phyloP scores from a whole-genome alignment of 345 rosid genomes.

The Rhodamnia rubescens region DNA sequence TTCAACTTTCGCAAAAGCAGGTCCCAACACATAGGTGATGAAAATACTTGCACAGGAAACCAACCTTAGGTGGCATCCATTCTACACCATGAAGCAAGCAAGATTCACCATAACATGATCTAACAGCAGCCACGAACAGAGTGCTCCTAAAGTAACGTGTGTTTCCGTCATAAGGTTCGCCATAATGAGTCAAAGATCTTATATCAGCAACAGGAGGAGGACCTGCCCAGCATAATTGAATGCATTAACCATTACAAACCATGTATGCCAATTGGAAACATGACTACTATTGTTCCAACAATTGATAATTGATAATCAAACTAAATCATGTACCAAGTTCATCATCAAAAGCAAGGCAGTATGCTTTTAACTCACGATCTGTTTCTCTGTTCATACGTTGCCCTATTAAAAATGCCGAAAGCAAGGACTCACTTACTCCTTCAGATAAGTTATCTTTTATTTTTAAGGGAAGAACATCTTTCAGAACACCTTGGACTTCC shows the following conservation, averaged over 20 bases:
- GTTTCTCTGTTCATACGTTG: constrained; percentile 98
- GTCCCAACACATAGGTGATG: background rate
- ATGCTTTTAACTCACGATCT: constrained; percentile 90
- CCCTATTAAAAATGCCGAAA: constrained; percentile 93
- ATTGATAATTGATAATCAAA: background rate
- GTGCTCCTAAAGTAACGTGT: constrained; percentile 85
- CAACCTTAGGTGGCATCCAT: constrained; percentile 98
- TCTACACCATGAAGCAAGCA: constrained; percentile 94
- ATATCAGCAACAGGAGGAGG: constrained; percentile 79
- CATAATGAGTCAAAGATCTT: constrained; percentile 91
- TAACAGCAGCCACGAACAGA: constrained; percentile 82
- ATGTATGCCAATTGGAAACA: background rate
- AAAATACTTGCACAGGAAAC: background rate
- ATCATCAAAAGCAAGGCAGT: constrained; percentile 92
- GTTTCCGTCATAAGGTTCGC: constrained; percentile 98
- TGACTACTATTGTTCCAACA: background rate
- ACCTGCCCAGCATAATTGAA: constrained; percentile 33
- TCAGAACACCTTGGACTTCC: constrained; percentile 83
- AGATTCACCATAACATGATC: constrained; percentile 94
- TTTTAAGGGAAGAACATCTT: constrained; percentile 73
- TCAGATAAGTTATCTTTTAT: constrained; percentile 22
- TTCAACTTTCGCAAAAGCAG: background rate
- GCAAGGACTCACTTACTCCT: constrained; percentile 80
- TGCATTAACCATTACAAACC: background rate
- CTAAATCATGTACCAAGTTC: constrained; percentile 53